A percentile compares a stretch with the other conserved stretches of the same genome.
Conservation (phyloP, 2,329 filamentous ascomycete genomes). For the Aureobasidium subglaciale region DNA sequence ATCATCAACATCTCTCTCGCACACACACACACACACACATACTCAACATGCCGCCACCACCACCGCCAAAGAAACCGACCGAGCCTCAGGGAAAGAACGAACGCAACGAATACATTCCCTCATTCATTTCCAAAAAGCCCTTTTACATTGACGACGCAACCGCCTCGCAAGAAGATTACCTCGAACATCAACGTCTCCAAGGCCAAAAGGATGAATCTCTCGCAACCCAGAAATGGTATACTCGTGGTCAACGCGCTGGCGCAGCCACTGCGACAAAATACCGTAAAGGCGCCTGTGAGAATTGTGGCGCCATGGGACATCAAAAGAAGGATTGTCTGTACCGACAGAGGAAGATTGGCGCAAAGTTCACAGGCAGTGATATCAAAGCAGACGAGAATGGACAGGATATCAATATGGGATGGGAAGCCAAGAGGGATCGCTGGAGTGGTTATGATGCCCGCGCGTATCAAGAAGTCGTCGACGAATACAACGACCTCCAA, state of each 20-base stretch:
- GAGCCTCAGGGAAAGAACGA: constrained; percentile 59
- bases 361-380: constrained; percentile 84
- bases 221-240: constrained; percentile 79
- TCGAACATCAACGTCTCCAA: constrained; percentile 88
- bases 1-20: neutral
- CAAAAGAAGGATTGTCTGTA: constrained; percentile 90
- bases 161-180: constrained; percentile 68
- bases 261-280: constrained; percentile 84
- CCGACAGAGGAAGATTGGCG: constrained; percentile 79
- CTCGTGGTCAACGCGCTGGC: constrained; percentile 74
- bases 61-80: constrained; percentile 71
- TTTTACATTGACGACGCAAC: constrained; percentile 86
- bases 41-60: constrained; percentile 20
- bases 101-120: constrained; percentile 95
- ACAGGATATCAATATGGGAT: constrained; percentile 79
- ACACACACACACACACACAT: neutral
- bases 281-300: constrained; percentile 96
- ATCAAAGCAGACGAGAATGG: constrained; percentile 89
- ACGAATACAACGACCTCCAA: constrained; percentile 83
- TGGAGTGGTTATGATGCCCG: constrained; percentile 96
- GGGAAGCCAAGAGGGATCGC: constrained; percentile 94
- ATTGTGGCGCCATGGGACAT: constrained; percentile 95
- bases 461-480: constrained; percentile 79
- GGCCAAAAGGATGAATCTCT: constrained; percentile 53
- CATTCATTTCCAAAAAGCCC: constrained; percentile 95